These are phyloP conservation scores for Huntiella omanensis DNA, from an alignment of 2,329 filamentous ascomycete species.

Conservation along the genomic window DNA sequence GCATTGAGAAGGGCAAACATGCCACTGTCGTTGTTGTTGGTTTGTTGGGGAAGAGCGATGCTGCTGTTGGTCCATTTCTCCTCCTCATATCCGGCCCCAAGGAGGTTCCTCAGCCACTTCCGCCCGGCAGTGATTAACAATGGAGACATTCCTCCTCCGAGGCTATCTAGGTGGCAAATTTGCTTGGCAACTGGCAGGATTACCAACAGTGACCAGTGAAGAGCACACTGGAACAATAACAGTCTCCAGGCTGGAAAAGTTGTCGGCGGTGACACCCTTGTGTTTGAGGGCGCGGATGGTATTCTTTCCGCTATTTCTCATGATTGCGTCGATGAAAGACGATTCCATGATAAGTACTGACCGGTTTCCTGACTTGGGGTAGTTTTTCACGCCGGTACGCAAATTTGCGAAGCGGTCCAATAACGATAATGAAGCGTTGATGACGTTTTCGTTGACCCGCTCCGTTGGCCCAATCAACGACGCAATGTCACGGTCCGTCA, in stretches of 20 bases:
- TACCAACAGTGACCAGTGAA: conserved; percentile 55
- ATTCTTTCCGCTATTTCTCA: conserved; percentile 25
- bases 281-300: conserved; percentile 38
- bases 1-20: too few relatives aligned
- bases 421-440: conserved; percentile 46
- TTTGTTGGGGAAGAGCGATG: too few relatives aligned
- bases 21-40: too few relatives aligned
- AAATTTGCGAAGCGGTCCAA: conserved; percentile 41
- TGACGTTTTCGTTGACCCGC: conserved; percentile 20
- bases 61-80: conserved; percentile 35
- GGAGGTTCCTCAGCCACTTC: conserved; percentile 37
- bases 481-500: too few relatives aligned
- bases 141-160: conserved; percentile 25
- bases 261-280: conserved; percentile 33
- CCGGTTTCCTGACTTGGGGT: conserved; percentile 27
- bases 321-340: conserved; percentile 42
- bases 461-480: too few relatives aligned
- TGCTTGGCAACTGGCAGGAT: conserved; percentile 40
- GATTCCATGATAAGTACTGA: conserved; percentile 45
- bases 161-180: conserved; percentile 52
- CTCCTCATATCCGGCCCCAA: conserved; percentile 34
- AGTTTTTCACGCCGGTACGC: conserved; percentile 31
- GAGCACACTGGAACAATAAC: conserved; percentile 51
- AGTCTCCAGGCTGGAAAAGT: conserved; percentile 45
- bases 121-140: conserved; percentile 24